phyloP scores from a whole-genome alignment of 805 yeast genomes.

The Starmerella potacharoeniae region DNA sequence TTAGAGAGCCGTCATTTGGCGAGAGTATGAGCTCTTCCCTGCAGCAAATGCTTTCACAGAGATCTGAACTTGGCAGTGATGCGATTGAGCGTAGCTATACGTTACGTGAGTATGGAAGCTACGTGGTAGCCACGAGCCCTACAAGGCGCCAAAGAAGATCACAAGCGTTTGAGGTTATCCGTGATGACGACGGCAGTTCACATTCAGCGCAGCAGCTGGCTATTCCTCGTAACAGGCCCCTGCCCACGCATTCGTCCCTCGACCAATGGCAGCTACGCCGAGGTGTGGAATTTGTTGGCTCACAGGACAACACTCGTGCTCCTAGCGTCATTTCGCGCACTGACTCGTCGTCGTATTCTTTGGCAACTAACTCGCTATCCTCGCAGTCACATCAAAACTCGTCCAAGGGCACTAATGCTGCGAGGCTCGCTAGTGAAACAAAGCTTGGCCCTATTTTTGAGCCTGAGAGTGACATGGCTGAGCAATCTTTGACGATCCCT shows the following conservation, averaged over 20 bases:
- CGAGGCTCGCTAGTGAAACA: neutral
- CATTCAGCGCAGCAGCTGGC: neutral
- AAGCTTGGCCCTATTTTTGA: neutral
- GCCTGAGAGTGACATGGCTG: neutral
- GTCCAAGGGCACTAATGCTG: neutral
- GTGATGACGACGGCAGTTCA: neutral
- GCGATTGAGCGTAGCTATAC: conserved; percentile 8
- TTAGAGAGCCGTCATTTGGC: conserved; percentile 15
- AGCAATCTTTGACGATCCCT: neutral
- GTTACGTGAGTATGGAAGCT: conserved; percentile 16
- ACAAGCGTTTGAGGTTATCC: conserved; percentile 11
- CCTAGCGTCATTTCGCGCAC: conserved; percentile 5
- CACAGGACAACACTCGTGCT: neutral
- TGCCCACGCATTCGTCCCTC: neutral
- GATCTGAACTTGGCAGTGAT: neutral
- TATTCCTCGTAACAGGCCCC: conserved; percentile 7
- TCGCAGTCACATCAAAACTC: neutral
- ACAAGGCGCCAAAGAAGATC: conserved; percentile 4
- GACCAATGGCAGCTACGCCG: neutral
- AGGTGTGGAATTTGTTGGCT: too few species aligned
- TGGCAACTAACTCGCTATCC: neutral
- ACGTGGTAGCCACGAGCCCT: conserved; percentile 19
- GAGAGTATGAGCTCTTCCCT: conserved; percentile 17
- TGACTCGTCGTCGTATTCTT: conserved; percentile 2
- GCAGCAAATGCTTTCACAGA: conserved; percentile 9